These are phyloP conservation scores for Tolypocladium guangdongense DNA, from an alignment of 2,329 filamentous ascomycete species.

Conservation along the genomic window DNA sequence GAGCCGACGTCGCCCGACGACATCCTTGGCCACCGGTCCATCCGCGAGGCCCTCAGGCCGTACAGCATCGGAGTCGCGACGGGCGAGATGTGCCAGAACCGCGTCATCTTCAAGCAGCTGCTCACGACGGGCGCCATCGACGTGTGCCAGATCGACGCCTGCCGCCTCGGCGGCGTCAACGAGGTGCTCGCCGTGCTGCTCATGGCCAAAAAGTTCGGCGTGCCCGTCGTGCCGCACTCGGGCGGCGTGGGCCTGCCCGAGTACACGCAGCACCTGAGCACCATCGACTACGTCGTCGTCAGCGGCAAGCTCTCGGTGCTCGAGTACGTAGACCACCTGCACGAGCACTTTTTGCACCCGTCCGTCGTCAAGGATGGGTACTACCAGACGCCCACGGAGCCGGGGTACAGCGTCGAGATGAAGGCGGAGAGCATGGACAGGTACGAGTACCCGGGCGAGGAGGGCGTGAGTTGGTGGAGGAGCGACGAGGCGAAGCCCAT, in stretches of 20 bases:
- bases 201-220: constrained; percentile 66
- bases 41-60: constrained; percentile 67
- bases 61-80: constrained; percentile 76
- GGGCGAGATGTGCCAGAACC: constrained; percentile 92
- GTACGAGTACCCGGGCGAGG: constrained; percentile 65
- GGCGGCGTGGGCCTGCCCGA: constrained; percentile 86
- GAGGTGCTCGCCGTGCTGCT: constrained; percentile 85
- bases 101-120: constrained; percentile 88
- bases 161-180: constrained; percentile 81
- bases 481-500: constrained; percentile 69
- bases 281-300: constrained; percentile 86
- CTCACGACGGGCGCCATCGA: constrained; percentile 72
- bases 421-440: constrained; percentile 75
- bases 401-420: constrained; percentile 92
- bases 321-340: constrained; percentile 87
- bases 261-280: constrained; percentile 87
- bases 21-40: constrained; percentile 75
- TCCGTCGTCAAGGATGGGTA: constrained; percentile 72
- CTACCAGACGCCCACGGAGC: constrained; percentile 72
- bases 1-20: constrained; percentile 88
- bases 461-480: constrained; percentile 78
- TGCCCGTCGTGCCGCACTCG: constrained; percentile 81
- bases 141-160: constrained; percentile 83
- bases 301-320: constrained; percentile 70
- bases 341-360: constrained; percentile 86